phyloP scores from a whole-genome alignment of 257 asterid genomes.

The Galeopsis tetrahit region DNA sequence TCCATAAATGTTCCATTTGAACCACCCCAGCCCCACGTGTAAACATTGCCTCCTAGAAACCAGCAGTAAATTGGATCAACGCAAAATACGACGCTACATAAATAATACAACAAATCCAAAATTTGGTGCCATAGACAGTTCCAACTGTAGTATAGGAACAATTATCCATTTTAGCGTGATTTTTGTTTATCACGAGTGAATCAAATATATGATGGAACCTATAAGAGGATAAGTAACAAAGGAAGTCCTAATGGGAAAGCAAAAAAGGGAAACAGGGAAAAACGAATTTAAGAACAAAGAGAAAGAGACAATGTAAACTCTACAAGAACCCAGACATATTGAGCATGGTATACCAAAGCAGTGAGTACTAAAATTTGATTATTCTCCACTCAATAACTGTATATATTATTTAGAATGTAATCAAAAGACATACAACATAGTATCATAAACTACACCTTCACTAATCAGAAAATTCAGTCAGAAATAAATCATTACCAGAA shows the following conservation, averaged over 20 bases:
- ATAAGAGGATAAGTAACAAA: neutral
- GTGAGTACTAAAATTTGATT: too few relatives aligned
- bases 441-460: neutral
- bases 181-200: slow-evolving; percentile 1
- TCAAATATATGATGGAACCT: slow-evolving; percentile 12
- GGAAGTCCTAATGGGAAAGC: neutral
- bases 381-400: neutral
- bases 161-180: neutral
- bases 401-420: neutral
- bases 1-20: slow-evolving; percentile 88
- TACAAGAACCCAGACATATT: neutral
- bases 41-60: slow-evolving; percentile 66
- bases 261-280: neutral
- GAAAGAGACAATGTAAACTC: neutral
- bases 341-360: neutral
- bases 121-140: too few relatives aligned
- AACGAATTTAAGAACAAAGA: too few relatives aligned
- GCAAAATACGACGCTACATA: slow-evolving; percentile 9
- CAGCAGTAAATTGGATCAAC: slow-evolving; percentile 27
- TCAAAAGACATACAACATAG: neutral
- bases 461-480: slow-evolving; percentile 23
- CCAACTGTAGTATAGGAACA: too few relatives aligned
- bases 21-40: slow-evolving; percentile 99
- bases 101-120: neutral
- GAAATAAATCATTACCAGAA: slow-evolving; percentile 62